Percentiles rank a stretch among this genome's conserved stretches.
These are phyloP conservation scores for Trematosphaeria pertusa DNA, from an alignment of 2,329 filamentous ascomycete species.

Conservation along the genomic window DNA sequence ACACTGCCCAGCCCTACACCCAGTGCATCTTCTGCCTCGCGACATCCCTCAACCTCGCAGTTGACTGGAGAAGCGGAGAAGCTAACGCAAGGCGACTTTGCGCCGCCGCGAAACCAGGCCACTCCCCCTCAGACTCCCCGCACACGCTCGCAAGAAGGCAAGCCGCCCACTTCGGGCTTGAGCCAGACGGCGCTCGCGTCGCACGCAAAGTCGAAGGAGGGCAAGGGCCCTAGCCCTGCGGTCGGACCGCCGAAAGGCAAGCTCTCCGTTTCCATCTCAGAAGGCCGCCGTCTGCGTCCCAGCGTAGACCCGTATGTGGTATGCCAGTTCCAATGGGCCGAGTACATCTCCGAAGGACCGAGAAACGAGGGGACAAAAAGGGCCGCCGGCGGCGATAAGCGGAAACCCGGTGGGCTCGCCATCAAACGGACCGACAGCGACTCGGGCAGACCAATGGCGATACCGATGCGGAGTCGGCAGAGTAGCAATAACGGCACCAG, in stretches of 20 bases:
- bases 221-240: conserved; percentile 60
- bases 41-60: conserved; percentile 62
- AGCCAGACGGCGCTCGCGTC: conserved; percentile 59
- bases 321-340: conserved; percentile 94
- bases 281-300: conserved; percentile 81
- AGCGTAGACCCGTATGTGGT: conserved; percentile 94
- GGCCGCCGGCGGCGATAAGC: conserved; percentile 44
- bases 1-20: conserved; percentile 59
- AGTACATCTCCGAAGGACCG: conserved; percentile 90
- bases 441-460: conserved; percentile 84
- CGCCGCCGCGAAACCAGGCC: conserved; percentile 75
- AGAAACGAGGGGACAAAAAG: conserved; percentile 63
- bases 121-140: conserved; percentile 89
- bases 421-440: conserved; percentile 77
- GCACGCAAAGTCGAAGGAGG: conserved; percentile 46
- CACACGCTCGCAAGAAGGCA: conserved; percentile 75
- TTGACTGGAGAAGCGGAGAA: conserved; percentile 75
- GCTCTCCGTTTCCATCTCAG: conserved; percentile 84
- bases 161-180: conserved; percentile 50
- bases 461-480: conserved; percentile 95
- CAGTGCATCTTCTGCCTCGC: conserved; percentile 55
- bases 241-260: conserved; percentile 82
- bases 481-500: conserved; percentile 93
- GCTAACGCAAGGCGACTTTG: conserved; percentile 83
- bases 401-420: conserved; percentile 49